Conservation (phyloP, 352 stramenopile species). For the Phytophthora sp. region DNA sequence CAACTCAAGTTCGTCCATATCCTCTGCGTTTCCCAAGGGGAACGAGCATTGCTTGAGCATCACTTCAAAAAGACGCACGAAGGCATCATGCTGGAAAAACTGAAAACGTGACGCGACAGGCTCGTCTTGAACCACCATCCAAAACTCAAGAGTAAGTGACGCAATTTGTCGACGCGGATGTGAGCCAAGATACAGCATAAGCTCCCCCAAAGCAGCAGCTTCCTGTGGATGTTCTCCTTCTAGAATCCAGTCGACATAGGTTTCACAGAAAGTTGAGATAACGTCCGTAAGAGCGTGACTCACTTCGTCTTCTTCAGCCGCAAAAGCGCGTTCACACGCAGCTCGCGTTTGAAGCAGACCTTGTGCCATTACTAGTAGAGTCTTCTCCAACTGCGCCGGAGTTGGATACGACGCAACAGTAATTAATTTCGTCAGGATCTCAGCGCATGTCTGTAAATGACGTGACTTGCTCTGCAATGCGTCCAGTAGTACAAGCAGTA, state of each 20-base stretch:
- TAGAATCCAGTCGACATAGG: slow-evolving; percentile 74
- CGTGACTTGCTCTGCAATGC: slow-evolving; percentile 55
- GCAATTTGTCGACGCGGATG: slow-evolving; percentile 76
- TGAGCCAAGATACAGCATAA: slow-evolving; percentile 65
- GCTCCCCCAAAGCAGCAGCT: slow-evolving; percentile 46
- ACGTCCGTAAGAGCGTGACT: slow-evolving; percentile 68
- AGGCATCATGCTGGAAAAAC: slow-evolving; percentile 68
- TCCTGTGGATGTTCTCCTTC: slow-evolving; percentile 51
- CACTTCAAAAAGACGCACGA: slow-evolving; percentile 60
- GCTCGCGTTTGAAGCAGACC: slow-evolving; percentile 52
- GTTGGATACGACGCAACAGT: slow-evolving; percentile 64
- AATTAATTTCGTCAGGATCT: slow-evolving; percentile 69
- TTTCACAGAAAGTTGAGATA: slow-evolving; percentile 73
- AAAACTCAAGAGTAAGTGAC: slow-evolving; percentile 79
- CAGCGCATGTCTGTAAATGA: slow-evolving; percentile 50
- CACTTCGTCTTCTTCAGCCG: slow-evolving; percentile 56
- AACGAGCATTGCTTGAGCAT: slow-evolving; percentile 68
- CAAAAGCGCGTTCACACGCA: slow-evolving; percentile 59
- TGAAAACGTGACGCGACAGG: slow-evolving; percentile 55
- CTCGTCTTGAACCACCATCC: slow-evolving; percentile 72
- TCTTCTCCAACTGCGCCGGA: slow-evolving; percentile 47
- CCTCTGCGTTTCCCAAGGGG: slow-evolving; percentile 37
- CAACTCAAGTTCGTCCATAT: slow-evolving; percentile 67
- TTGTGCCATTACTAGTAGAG: slow-evolving; percentile 48
- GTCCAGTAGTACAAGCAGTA: slow-evolving; percentile 54